Evolutionary conservation across 345 rosid species (phyloP).

Genomic region (Eucalyptus polyanthemos): DNA sequence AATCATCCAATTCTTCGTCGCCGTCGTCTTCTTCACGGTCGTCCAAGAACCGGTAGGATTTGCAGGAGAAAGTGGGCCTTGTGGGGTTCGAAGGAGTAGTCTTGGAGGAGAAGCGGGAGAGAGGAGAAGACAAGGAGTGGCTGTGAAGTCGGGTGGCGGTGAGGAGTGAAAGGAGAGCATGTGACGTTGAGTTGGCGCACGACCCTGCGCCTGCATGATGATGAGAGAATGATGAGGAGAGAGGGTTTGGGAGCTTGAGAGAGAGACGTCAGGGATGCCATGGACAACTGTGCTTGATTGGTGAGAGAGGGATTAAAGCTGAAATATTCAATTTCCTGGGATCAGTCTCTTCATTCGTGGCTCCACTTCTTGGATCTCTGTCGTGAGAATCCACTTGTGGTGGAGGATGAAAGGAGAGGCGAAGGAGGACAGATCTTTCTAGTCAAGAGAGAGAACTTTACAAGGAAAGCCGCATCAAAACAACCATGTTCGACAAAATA

Average conservation of each 20-base stretch:
- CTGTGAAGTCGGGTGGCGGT: neutral
- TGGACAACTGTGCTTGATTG: neutral
- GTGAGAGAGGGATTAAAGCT: neutral
- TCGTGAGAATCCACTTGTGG: neutral
- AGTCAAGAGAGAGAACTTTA: neutral
- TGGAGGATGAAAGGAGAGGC: neutral
- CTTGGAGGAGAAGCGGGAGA: neutral
- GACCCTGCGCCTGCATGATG: neutral
- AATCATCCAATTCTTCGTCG: neutral
- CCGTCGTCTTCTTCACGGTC: neutral
- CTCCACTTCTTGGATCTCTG: neutral
- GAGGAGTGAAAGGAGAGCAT: neutral
- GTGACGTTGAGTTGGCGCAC: neutral
- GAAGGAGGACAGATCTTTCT: neutral
- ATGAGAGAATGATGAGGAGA: neutral
- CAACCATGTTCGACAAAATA: neutral
- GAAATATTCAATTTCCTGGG: neutral
- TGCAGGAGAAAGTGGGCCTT: neutral
- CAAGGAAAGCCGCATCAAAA: neutral
- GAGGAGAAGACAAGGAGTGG: neutral
- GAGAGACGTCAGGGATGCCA: neutral
- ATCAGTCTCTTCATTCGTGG: neutral
- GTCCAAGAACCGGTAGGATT: conserved; percentile 7
- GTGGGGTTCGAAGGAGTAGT: neutral
- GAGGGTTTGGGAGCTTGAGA: neutral